Conservation (phyloP, 2,329 filamentous ascomycete genomes). For the Chrysoporthe cubensis region DNA sequence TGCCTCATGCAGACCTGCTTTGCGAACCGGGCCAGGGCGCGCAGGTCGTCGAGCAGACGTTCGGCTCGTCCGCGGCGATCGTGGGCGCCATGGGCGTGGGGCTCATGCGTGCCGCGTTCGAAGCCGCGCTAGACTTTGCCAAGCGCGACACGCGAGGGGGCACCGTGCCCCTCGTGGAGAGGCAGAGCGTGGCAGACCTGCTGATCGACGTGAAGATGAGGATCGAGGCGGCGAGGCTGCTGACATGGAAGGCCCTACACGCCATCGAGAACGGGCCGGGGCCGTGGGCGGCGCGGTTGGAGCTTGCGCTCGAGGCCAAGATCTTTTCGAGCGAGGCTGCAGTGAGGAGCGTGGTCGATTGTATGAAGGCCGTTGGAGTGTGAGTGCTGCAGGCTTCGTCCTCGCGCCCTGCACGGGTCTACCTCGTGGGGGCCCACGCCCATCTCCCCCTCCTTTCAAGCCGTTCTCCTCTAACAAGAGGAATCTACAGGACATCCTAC, state of each 20-base stretch:
- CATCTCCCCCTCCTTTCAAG: slow-evolving; percentile 32
- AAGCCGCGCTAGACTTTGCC: slow-evolving; percentile 54
- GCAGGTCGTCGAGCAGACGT: slow-evolving; percentile 46
- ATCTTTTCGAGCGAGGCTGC: slow-evolving; percentile 53
- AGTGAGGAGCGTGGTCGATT: slow-evolving; percentile 50
- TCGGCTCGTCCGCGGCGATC: slow-evolving; percentile 50
- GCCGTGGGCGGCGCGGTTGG: slow-evolving; percentile 43
- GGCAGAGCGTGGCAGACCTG: slow-evolving; percentile 56
- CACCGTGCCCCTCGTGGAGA: slow-evolving; percentile 47
- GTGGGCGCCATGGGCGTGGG: slow-evolving; percentile 59
- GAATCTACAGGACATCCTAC: slow-evolving; percentile 42
- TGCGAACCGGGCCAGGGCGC: slow-evolving; percentile 48
- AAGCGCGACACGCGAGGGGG: slow-evolving; percentile 51
- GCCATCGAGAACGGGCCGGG: slow-evolving; percentile 45
- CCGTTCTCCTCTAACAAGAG: slow-evolving; percentile 23
- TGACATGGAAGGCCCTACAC: slow-evolving; percentile 56
- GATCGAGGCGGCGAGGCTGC: slow-evolving; percentile 32
- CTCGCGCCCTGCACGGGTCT: background rate
- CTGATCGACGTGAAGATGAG: slow-evolving; percentile 38
- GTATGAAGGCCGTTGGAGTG: slow-evolving; percentile 57
- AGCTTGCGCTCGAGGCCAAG: slow-evolving; percentile 54
- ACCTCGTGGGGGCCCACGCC: slow-evolving; percentile 37
- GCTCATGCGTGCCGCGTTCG: slow-evolving; percentile 57
- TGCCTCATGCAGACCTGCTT: slow-evolving; percentile 52
- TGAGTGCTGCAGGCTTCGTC: slow-evolving; percentile 27